Evolutionary conservation across 306 rosid genomes (phyloP), one percentile per base, ranked within the genome.

Genomic region (Glycine latifolia): DNA sequence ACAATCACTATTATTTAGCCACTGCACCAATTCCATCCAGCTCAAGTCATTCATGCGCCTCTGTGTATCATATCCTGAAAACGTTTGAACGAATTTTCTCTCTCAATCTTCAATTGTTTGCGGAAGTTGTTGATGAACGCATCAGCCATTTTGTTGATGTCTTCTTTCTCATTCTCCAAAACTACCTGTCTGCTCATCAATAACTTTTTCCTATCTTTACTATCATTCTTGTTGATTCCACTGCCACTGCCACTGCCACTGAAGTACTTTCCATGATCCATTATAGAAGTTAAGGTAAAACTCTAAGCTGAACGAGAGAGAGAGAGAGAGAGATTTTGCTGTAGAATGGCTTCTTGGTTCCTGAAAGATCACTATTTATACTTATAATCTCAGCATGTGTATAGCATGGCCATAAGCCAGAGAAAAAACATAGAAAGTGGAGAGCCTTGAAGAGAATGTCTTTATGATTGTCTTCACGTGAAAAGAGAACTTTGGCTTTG

Each of bases 121-220:
- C 79, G 87, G 76, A 92, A 89, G 70, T 87, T 88, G 53, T 44
- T 87, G 61, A 92, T 90, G 79, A 92, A 92, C 72, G 91, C 85
- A 67, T 90, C 91, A 10, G 94, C 97, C 83, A 70, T 77, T 20
- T 73, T 70, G 79, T 90, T 82, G 43, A 89, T 60, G 54, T 89
- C 91, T 39, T 80, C 87, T 52, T 67, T 62, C 31, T 67, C 88
- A 50, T 84, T 85, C 8, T 62, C 63, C 33, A 11, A 26, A 16
- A 7, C 79, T 20, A 14, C 20, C 59, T 80, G 16, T 14, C 61
- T 82, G 77, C 44, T 78, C 4, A 41, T 16, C 1, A 10, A 35
- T n/a, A 81, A 65, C 33, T 66, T 85, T 71, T 63, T 87, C 37
- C 41, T 54, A 6, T 58, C 15, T 16, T 56, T 17, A 43, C 56